Percentiles rank a stretch among this genome's conserved stretches.
phyloP scores from a whole-genome alignment of 441 rosid species.

The Bocquillonia castaneifolia region DNA sequence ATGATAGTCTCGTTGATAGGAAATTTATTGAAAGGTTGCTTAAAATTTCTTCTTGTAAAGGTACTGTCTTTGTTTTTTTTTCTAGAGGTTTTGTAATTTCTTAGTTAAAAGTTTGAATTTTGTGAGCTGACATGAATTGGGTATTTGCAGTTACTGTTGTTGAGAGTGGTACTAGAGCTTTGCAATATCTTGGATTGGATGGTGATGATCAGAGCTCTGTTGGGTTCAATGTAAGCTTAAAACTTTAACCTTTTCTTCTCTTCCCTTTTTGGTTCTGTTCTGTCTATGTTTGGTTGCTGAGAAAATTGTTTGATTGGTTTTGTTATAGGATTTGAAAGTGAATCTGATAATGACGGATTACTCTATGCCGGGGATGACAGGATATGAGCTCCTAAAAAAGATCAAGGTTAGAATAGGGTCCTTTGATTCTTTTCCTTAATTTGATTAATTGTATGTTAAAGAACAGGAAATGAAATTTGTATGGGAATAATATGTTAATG shows the following conservation, averaged over 20 bases:
- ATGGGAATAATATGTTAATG: not conserved
- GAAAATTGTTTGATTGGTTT: conserved; percentile 1
- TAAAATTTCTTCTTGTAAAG: conserved; percentile 69
- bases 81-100: not conserved
- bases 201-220: conserved; percentile 52
- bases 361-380: conserved; percentile 95
- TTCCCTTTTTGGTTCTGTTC: not conserved
- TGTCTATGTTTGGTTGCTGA: conserved; percentile 26
- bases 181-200: conserved; percentile 93
- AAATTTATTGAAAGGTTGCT: conserved; percentile 78
- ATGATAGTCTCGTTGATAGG: conserved; percentile 74
- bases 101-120: not conserved
- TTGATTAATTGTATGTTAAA: not conserved
- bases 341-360: conserved; percentile 92
- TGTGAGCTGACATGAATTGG: conserved; percentile 6
- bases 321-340: conserved; percentile 65
- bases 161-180: conserved; percentile 81
- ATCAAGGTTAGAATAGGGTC: conserved; percentile 47
- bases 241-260: not conserved
- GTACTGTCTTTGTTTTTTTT: conserved; percentile 23
- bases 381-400: conserved; percentile 87
- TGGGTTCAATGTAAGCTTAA: conserved; percentile 48
- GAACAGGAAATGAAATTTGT: not conserved
- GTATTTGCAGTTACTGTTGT: conserved; percentile 68
- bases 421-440: not conserved